Conservation (phyloP, 2,329 filamentous ascomycete species). For the Phaeoacremonium minimum region DNA sequence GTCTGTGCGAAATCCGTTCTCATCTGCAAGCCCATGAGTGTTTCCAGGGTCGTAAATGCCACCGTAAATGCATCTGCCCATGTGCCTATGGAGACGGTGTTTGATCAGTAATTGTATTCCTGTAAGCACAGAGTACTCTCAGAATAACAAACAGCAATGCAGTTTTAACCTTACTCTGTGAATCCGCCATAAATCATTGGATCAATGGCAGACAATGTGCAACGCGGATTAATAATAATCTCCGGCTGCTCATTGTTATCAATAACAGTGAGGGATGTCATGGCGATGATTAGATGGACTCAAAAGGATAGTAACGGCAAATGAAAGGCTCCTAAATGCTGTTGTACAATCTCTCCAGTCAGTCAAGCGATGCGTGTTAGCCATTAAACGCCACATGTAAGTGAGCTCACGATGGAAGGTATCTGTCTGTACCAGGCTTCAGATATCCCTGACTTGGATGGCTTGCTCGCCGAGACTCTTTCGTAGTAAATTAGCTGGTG, state of each 20-base stretch:
- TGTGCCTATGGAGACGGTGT: conserved; percentile 52
- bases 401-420: no score
- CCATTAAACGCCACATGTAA: no score
- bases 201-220: conserved; percentile 68
- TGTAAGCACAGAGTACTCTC: not conserved
- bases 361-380: no score
- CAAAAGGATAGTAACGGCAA: no score
- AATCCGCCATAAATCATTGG: conserved; percentile 81
- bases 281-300: no score
- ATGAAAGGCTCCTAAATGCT: no score
- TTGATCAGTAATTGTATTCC: conserved; percentile 1
- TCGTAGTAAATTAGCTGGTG: no score
- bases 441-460: no score
- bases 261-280: conserved; percentile 71
- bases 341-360: no score
- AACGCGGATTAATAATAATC: conserved; percentile 60
- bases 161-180: conserved; percentile 64
- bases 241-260: conserved; percentile 53
- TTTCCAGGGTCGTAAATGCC: conserved; percentile 78
- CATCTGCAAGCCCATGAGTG: conserved; percentile 56
- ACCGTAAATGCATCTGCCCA: conserved; percentile 84
- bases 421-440: no score
- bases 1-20: conserved; percentile 72
- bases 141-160: no score
- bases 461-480: no score